These are phyloP conservation scores for Trametes villosa DNA, from an alignment of 768 basidiomycete genomes.

Conservation along the genomic window DNA sequence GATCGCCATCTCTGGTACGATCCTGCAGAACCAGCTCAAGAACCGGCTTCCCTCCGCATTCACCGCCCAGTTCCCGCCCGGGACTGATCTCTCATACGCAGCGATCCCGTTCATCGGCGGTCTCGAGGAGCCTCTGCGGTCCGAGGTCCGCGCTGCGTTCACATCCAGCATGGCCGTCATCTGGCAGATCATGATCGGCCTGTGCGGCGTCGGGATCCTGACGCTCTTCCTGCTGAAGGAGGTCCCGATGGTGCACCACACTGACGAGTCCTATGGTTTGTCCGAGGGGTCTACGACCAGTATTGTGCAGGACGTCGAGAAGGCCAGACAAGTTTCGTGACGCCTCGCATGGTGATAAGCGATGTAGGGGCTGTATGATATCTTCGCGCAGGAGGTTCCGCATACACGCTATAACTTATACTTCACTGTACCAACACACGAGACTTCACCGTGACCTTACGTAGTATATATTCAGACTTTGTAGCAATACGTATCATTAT, in stretches of 20 bases:
- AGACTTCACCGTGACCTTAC: too few relatives aligned
- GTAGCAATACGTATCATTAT: too few relatives aligned
- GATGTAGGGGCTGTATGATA: too few relatives aligned
- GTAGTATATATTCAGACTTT: too few relatives aligned
- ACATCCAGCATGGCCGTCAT: conserved; percentile 41
- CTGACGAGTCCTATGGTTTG: conserved; percentile 26
- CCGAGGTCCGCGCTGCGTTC: conserved; percentile 47
- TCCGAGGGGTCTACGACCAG: background rate
- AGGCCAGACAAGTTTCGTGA: background rate
- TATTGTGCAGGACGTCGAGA: background rate
- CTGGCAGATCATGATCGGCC: conserved; percentile 50
- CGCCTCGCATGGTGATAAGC: too few relatives aligned
- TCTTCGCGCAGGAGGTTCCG: too few relatives aligned
- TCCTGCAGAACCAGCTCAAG: conserved; percentile 55
- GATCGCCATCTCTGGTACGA: conserved; percentile 50
- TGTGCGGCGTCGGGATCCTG: conserved; percentile 43
- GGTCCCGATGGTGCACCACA: conserved; percentile 25
- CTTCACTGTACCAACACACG: too few relatives aligned
- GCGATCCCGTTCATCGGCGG: conserved; percentile 46
- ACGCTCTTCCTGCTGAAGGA: conserved; percentile 39
- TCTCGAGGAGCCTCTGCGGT: conserved; percentile 39
- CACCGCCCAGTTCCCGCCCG: conserved; percentile 37
- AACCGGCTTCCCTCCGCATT: conserved; percentile 46
- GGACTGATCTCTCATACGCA: conserved; percentile 48
- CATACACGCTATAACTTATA: too few relatives aligned